phyloP scores from a whole-genome alignment of 768 basidiomycete genomes.

The Agrocybe pediades region DNA sequence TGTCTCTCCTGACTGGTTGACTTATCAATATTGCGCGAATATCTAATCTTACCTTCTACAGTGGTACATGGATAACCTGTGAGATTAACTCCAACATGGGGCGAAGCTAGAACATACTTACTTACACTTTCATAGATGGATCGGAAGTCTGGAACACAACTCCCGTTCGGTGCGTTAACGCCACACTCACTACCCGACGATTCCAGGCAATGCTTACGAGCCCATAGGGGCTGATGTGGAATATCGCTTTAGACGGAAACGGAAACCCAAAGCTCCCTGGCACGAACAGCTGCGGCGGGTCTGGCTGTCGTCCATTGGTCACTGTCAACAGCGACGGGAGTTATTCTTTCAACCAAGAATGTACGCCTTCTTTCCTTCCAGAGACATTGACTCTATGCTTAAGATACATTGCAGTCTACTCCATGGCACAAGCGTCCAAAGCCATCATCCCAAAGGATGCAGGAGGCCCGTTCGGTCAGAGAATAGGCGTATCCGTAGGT shows the following conservation, averaged over 20 bases:
- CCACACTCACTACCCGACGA: constrained; percentile 9
- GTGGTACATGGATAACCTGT: constrained; percentile 73
- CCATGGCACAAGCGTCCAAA: constrained; percentile 76
- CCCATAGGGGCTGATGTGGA: constrained; percentile 68
- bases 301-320: constrained; percentile 67
- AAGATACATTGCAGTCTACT: constrained; percentile 46
- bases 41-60: constrained; percentile 18
- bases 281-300: constrained; percentile 58
- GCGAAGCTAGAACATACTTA: neutral
- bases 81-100: no score
- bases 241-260: constrained; percentile 62
- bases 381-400: neutral
- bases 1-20: neutral
- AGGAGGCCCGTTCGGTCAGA: constrained; percentile 68
- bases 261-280: constrained; percentile 70
- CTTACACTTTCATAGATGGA: constrained; percentile 23
- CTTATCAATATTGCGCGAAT: neutral
- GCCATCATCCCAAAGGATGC: constrained; percentile 69
- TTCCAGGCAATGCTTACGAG: constrained; percentile 24
- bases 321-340: constrained; percentile 66
- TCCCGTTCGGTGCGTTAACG: constrained; percentile 48
- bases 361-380: constrained; percentile 32
- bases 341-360: constrained; percentile 74
- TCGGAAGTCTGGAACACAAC: constrained; percentile 29
- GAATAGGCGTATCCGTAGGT: constrained; percentile 64